Base-by-base conservation (phyloP, 2,329 filamentous ascomycete species). In the Apiospora pterosperma region DNA sequence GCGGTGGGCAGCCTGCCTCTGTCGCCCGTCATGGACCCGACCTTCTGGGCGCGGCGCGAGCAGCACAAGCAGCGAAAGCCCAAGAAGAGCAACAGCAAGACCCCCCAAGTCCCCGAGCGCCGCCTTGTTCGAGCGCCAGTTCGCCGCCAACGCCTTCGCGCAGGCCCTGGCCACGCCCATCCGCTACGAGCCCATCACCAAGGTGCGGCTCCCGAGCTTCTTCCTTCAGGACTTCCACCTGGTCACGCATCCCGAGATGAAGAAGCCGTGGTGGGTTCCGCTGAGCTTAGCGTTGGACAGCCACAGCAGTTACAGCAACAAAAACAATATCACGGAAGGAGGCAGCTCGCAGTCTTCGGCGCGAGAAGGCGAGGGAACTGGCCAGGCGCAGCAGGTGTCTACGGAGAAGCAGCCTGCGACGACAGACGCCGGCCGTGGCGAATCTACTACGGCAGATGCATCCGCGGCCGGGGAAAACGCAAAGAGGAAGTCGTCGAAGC, bases 71-170 rank as follows among this genome's bases (percentile, higher is more conserved):
- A 77, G 52, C 72, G 73, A 0, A 81, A 81, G 64, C 70, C 74
- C 0, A 76, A 77, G 65, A 39, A 72, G 55, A 55, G n/a, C 36
- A n/a, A 12, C n/a, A 74, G 76, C 65, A 10, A 60, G 16, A 16
- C 5, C 44, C 44, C 31, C 44, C 14, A 64, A 75, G 23, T 72
- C 73, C 6, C 69, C 75, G 25, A 75, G 79, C 31, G 77, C 78
- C n/a, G n/a, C n/a, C n/a, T n/a, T n/a, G 2, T 85, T 92, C 65
- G 86, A 89, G 71, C 81, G 79, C 64, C 83, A 85, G 65, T 77
- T 93, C 1, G 79, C 78, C 36, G 81, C 81, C 41, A 93, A 91
- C 68, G 81, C 88, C 2, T 92, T 86, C 69, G 90, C 90, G 3
- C 82, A 82, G 55, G 85, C 88, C 7, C 82, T 93, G 25, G 85